Evolutionary conservation across 139 green algal species (phyloP), one percentile per base, ranked within the genome.

Genomic region (Chlorella sorokiniana): DNA sequence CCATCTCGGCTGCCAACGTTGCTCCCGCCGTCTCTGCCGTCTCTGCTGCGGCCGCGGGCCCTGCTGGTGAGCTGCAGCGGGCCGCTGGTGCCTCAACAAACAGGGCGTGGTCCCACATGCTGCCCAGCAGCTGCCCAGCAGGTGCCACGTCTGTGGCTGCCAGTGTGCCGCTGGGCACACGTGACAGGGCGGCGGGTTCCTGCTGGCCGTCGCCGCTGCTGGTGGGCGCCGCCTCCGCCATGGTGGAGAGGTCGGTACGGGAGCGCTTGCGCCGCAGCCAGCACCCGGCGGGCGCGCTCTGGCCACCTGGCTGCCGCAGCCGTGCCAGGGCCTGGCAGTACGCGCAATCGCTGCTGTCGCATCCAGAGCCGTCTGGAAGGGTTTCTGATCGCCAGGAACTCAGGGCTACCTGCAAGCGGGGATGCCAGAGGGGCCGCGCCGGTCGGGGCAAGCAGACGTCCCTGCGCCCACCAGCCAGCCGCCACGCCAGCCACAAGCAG

Each of bases 251-350:
- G 22, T 85, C 70, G 37, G 54, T 81, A 11, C 56, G 25, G 0
- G 69, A 74, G 8, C 81, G 73, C 41, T 85, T 85, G 25, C 72
- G 73, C 48, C 70, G 81, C 64, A 85, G 81, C 81, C 81, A 85
- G 70, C 81, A 85, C 25, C 22, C 37, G 52, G 42, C 27, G 18
- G 38, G 23, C 11, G 11, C 59, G 33, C 29, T 38, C 25, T 4
- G 23, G 64, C 51, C 54, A 2, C 54, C 67, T 0, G 77, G 63
- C 29, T 41, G 78, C 7, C 81, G 64, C 64, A 72, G 72, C 29
- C 51, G 52, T 1, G 73, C 81, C 41, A 86, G 41, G 8, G 37
- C 56, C 0, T 41, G n/a, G 71, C 81, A 86, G 52, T 82, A 82
- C n/a, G 73, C 61, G 40, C 81, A 86, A 41, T 77, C 51, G 71